These are phyloP conservation scores for Saprolegnia parasitica DNA, from an alignment of 352 stramenopile species.

Conservation along the genomic window DNA sequence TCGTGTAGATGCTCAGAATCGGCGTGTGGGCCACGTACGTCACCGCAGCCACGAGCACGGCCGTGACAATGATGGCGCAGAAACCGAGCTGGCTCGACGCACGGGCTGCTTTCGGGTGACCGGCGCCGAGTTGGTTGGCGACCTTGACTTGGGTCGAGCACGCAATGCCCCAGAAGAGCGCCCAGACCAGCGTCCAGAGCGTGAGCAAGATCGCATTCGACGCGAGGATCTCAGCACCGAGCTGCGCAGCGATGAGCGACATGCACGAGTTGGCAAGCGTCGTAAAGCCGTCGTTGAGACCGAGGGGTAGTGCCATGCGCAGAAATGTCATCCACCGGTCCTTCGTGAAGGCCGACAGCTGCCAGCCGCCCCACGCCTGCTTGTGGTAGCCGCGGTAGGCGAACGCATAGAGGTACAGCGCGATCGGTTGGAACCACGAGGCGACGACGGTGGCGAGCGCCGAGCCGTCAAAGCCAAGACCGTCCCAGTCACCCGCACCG, in stretches of 20 bases:
- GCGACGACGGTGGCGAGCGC: constrained; percentile 66
- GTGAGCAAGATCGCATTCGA: constrained; percentile 72
- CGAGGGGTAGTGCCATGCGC: constrained; percentile 55
- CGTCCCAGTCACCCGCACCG: constrained; percentile 42
- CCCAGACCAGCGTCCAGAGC: constrained; percentile 61
- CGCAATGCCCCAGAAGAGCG: constrained; percentile 73
- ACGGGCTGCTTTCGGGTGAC: constrained; percentile 56
- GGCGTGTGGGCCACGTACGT: constrained; percentile 38
- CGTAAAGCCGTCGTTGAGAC: constrained; percentile 62
- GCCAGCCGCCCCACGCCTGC: constrained; percentile 66
- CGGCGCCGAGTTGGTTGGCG: constrained; percentile 66
- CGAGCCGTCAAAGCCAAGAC: constrained; percentile 69
- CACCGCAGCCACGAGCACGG: constrained; percentile 30
- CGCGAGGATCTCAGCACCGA: constrained; percentile 71
- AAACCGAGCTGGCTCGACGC: constrained; percentile 58
- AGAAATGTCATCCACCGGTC: constrained; percentile 64
- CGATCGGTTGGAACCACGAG: constrained; percentile 71
- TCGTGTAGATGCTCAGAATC: constrained; percentile 54
- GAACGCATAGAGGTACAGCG: constrained; percentile 68
- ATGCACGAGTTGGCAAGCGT: constrained; percentile 68
- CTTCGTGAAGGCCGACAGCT: constrained; percentile 47
- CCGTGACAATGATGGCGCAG: constrained; percentile 31
- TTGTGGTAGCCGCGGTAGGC: constrained; percentile 67
- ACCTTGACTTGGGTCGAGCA: constrained; percentile 73
- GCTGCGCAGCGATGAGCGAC: constrained; percentile 58